Base-by-base conservation (phyloP, 2,329 filamentous ascomycete species). In the Ilyonectria destructans region DNA sequence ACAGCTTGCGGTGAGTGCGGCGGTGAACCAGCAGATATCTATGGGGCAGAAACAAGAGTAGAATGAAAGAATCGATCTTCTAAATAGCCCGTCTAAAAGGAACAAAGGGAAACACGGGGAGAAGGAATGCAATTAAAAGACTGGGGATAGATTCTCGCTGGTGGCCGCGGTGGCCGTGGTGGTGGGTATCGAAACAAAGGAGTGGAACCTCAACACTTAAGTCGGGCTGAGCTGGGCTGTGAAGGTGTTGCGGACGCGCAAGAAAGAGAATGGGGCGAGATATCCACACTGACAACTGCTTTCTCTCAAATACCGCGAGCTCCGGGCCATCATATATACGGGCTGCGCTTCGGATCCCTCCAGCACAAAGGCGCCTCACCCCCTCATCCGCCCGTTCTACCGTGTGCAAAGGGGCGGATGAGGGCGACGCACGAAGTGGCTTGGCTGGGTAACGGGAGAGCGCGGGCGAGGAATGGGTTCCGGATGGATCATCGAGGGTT, bases 111-210 rank as follows among this genome's bases (percentile, higher is more conserved):
- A 21, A 12, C 8, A 33, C 31, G 31, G 12, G 31, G 31, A 33
- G 31, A 33, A 33, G 40, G 26, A 33, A 48, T 46, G 45, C n/a
- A 26, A 37, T 54, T 52, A 59, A 52, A 65, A 45, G 26, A 23
- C 26, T 37, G 29, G 58, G 55, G 49, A 46, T 17, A 26, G 48
- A 57, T 55, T 56, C 56, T 45, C n/a, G 40, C 33, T 58, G 46
- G 58, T 54, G 58, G 58, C 35, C 58, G 37, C 29, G 58, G 63
- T 46, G 33, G 61, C n/a, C 35, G 49, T 26, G 51, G 49, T 49
- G 54, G 60, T 58, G 52, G 49, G 31, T 37, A 29, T 62, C 49
- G 57, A 69, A 58, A 64, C 60, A 70, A 71, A 71, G 62, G 65
- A 69, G 59, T 69, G 68, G 62, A 66, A 59, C 61, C 67, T 29